These are phyloP conservation scores for Penicillium sp. DNA, from an alignment of 2,329 filamentous ascomycete genomes.

Conservation along the genomic window DNA sequence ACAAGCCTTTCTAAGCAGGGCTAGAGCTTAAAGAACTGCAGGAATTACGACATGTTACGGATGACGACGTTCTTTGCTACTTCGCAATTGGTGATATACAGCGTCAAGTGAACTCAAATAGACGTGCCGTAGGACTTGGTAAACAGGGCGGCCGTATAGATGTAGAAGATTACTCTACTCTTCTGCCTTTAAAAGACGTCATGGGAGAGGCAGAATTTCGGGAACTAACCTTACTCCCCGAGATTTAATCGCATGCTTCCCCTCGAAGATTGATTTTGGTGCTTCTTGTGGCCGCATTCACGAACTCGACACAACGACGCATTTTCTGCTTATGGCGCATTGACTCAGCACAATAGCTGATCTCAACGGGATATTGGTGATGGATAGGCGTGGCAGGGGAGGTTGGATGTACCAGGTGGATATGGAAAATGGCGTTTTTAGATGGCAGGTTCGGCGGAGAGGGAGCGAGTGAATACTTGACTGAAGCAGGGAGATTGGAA, in stretches of 20 bases:
- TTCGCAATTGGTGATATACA: neutral
- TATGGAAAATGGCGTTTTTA: too few relatives aligned
- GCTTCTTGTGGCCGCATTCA: neutral
- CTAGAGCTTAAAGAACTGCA: too few relatives aligned
- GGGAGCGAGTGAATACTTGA: too few relatives aligned
- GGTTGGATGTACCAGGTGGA: too few relatives aligned
- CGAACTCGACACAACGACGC: neutral
- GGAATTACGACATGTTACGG: neutral
- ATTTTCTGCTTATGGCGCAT: neutral
- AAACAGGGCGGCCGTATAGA: neutral
- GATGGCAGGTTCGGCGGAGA: too few relatives aligned
- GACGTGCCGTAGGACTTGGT: neutral
- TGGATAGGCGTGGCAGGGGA: too few relatives aligned
- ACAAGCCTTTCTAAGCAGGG: too few relatives aligned
- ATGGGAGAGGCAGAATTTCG: neutral
- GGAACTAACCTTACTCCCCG: neutral
- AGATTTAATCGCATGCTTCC: neutral
- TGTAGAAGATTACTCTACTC: neutral
- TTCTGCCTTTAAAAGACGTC: neutral
- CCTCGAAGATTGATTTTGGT: neutral
- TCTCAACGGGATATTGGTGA: too few relatives aligned
- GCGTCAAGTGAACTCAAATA: neutral
- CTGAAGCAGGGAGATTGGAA: too few relatives aligned
- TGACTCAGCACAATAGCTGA: neutral
- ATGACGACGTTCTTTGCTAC: neutral